These are phyloP conservation scores for Macrophomina pseudophaseolina DNA, from an alignment of 2,329 filamentous ascomycete species.

Conservation along the genomic window DNA sequence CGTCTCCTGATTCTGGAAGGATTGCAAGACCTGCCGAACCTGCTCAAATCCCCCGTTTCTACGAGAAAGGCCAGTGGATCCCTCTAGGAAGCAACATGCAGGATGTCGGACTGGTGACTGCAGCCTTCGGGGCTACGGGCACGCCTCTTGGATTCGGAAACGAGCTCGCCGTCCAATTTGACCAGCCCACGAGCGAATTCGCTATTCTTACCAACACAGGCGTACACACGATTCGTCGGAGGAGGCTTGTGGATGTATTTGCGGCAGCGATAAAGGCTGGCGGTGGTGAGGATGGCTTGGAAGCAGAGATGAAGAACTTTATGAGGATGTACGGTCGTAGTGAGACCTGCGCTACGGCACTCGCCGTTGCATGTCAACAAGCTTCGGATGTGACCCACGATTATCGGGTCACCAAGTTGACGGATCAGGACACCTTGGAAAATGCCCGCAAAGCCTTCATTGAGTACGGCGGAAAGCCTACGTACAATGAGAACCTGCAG, in stretches of 20 bases:
- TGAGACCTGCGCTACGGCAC: conserved; percentile 86
- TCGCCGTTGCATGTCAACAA: conserved; percentile 94
- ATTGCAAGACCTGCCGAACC: conserved; percentile 65
- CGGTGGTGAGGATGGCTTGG: conserved; percentile 75
- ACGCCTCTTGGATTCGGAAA: conserved; percentile 83
- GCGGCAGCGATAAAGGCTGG: conserved; percentile 77
- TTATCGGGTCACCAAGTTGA: conserved; percentile 70
- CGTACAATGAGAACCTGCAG: conserved; percentile 76
- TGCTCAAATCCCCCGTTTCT: conserved; percentile 64
- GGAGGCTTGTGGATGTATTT: conserved; percentile 90
- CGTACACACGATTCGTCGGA: conserved; percentile 81
- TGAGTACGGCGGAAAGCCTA: conserved; percentile 87
- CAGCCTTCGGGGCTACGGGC: conserved; percentile 68
- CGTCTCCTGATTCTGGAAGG: conserved; percentile 85
- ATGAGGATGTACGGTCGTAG: conserved; percentile 84
- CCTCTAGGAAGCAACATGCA: conserved; percentile 75
- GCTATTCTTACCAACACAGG: conserved; percentile 91
- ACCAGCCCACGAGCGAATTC: conserved; percentile 79
- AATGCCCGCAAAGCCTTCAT: conserved; percentile 87
- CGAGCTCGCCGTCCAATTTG: conserved; percentile 94
- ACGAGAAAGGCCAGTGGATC: conserved; percentile 81
- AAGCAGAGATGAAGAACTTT: conserved; percentile 81
- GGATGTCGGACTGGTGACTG: conserved; percentile 77
- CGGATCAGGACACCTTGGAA: conserved; percentile 85
- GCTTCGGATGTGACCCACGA: conserved; percentile 79